Percentiles rank a stretch among this genome's conserved stretches.
phyloP scores from a whole-genome alignment of 768 basidiomycete genomes.

The Russula vinacea region DNA sequence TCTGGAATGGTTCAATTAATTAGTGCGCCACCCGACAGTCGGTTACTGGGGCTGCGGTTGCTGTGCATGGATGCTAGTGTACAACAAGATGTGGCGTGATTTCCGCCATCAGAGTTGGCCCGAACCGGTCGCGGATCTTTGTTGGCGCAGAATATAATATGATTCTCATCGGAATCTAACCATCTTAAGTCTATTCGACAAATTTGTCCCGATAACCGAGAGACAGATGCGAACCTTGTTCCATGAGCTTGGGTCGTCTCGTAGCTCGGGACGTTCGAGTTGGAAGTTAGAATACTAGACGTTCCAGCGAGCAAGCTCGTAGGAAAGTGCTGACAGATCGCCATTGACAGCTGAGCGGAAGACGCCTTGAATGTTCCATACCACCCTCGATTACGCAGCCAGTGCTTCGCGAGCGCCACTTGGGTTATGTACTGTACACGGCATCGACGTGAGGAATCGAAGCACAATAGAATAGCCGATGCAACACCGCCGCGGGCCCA shows the following conservation, averaged over 20 bases:
- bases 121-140: neutral
- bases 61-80: neutral
- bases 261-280: neutral
- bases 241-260: neutral
- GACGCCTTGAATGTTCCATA: conserved; percentile 6
- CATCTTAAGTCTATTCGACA: neutral
- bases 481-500: conserved; percentile 7
- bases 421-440: conserved; percentile 16
- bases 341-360: neutral
- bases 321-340: neutral
- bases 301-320: neutral
- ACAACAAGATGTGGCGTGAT: conserved; percentile 3
- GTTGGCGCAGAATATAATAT: conserved; percentile 2
- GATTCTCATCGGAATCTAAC: neutral
- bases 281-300: neutral
- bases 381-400: neutral
- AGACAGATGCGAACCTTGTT: neutral
- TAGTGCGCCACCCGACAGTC: conserved; percentile 3
- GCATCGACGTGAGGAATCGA: conserved; percentile 19
- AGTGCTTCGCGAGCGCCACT: conserved; percentile 9
- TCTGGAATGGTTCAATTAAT: conserved; percentile 26
- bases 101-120: conserved; percentile 5
- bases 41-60: conserved; percentile 10
- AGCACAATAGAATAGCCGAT: conserved; percentile 15
- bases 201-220: neutral